A percentile compares a stretch with the other conserved stretches of the same genome.
These are phyloP conservation scores for Vigna trinervia DNA, from an alignment of 306 rosid genomes.

Conservation along the genomic window DNA sequence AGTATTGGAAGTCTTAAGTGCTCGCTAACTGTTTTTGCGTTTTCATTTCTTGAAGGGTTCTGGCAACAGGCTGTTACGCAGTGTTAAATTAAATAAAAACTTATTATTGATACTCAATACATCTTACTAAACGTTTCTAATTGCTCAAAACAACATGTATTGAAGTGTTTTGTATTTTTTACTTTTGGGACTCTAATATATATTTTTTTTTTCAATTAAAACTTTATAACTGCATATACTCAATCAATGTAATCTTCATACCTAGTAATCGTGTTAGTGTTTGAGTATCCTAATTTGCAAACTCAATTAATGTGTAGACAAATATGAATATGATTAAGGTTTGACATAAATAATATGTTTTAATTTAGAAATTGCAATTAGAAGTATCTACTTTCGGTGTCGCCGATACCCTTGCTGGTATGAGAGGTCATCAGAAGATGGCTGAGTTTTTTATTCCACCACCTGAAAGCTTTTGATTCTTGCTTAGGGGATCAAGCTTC, in stretches of 20 bases:
- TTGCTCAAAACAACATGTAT: not conserved
- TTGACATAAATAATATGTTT: not conserved
- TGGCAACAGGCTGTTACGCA: not conserved
- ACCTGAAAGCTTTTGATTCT: too few relatives aligned
- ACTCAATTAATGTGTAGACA: not conserved
- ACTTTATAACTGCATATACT: not conserved
- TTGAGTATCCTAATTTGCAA: not conserved
- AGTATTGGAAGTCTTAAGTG: not conserved
- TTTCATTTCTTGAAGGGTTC: not conserved
- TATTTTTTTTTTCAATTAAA: not conserved
- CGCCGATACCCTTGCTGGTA: too few relatives aligned
- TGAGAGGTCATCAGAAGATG: too few relatives aligned
- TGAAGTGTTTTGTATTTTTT: not conserved
- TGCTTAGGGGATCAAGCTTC: too few relatives aligned
- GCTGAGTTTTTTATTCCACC: too few relatives aligned
- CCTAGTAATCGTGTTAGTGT: not conserved
- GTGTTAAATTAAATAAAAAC: not conserved
- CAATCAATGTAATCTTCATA: not conserved
- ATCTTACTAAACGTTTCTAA: not conserved
- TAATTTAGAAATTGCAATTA: slow-evolving; percentile 1
- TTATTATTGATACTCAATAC: too few relatives aligned
- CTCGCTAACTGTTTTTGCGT: not conserved
- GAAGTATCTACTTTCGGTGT: not conserved
- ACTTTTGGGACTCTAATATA: not conserved
- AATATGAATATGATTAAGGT: not conserved